A percentile compares a stretch with the other conserved stretches of the same genome.
Evolutionary conservation across 495 filamentous ascomycete species (phyloP).

Genomic region (Rhypophila decipiens): DNA sequence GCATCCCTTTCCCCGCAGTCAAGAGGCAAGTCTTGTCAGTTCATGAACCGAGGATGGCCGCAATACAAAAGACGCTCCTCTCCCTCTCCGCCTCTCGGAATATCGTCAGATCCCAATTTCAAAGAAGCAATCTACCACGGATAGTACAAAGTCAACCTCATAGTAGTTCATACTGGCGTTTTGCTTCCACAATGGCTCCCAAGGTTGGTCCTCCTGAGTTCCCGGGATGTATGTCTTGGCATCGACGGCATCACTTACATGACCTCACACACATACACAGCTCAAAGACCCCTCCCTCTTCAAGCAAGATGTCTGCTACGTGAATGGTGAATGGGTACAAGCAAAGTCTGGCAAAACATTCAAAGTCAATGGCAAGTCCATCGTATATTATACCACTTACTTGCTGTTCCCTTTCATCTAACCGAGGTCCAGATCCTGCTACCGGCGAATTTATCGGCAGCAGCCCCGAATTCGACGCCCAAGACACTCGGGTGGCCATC

Average conservation of each 20-base stretch:
- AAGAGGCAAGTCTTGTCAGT: too few relatives aligned
- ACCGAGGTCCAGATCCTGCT: conserved; percentile 57
- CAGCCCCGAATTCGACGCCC: conserved; percentile 70
- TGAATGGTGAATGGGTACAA: conserved; percentile 79
- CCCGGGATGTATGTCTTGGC: not conserved
- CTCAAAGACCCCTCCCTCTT: conserved; percentile 79
- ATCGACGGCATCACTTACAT: not conserved
- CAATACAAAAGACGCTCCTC: conserved; percentile 29
- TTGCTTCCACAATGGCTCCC: conserved; percentile 39
- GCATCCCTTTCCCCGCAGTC: too few relatives aligned
- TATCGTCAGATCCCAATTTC: conserved; percentile 27
- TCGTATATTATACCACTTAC: not conserved
- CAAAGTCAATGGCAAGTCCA: conserved; percentile 57
- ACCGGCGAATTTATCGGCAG: conserved; percentile 73
- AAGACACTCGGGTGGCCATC: conserved; percentile 75
- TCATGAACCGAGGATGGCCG: too few relatives aligned
- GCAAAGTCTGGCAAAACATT: conserved; percentile 75
- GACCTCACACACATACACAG: conserved; percentile 22
- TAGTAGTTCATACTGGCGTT: conserved; percentile 20
- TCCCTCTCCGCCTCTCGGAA: conserved; percentile 24
- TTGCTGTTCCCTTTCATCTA: not conserved
- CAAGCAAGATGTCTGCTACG: conserved; percentile 69
- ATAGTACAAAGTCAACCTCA: conserved; percentile 9
- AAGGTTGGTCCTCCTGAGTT: conserved; percentile 24
- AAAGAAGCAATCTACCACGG: conserved; percentile 28